A percentile compares a stretch with the other conserved stretches of the same genome.
phyloP scores from a whole-genome alignment of 768 basidiomycete genomes.

The Rubroboletus satanas region DNA sequence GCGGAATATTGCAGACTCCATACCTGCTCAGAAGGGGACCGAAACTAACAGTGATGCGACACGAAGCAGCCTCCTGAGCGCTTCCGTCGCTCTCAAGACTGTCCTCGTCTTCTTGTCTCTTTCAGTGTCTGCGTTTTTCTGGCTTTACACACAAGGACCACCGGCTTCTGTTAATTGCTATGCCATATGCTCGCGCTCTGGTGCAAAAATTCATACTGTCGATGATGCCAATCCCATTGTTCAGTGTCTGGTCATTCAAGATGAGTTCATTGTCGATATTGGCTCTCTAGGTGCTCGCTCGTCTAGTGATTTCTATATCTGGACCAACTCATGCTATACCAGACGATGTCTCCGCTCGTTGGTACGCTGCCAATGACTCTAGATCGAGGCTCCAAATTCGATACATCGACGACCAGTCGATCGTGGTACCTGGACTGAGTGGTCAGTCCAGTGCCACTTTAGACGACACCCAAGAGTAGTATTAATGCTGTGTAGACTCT shows the following conservation, averaged over 20 bases:
- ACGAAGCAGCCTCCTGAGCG: neutral
- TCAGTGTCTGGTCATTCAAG: conserved; percentile 62
- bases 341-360: conserved; percentile 44
- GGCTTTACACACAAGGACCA: neutral
- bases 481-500: conserved; percentile 48
- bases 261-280: conserved; percentile 45
- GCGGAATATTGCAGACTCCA: conserved; percentile 2
- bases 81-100: neutral
- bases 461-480: neutral
- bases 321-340: conserved; percentile 5
- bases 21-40: neutral
- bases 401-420: conserved; percentile 51
- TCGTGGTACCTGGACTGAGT: conserved; percentile 69
- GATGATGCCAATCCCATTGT: conserved; percentile 47
- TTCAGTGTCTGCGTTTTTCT: conserved; percentile 9
- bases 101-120: conserved; percentile 8
- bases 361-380: conserved; percentile 29
- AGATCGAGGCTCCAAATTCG: conserved; percentile 37
- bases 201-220: conserved; percentile 61
- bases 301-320: neutral
- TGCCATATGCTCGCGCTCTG: conserved; percentile 58
- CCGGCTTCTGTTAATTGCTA: conserved; percentile 36
- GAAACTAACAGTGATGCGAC: neutral
- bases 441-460: conserved; percentile 40
- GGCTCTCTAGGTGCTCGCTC: conserved; percentile 51